Evolutionary conservation across 345 rosid species (phyloP).

Genomic region (Populus tremula): DNA sequence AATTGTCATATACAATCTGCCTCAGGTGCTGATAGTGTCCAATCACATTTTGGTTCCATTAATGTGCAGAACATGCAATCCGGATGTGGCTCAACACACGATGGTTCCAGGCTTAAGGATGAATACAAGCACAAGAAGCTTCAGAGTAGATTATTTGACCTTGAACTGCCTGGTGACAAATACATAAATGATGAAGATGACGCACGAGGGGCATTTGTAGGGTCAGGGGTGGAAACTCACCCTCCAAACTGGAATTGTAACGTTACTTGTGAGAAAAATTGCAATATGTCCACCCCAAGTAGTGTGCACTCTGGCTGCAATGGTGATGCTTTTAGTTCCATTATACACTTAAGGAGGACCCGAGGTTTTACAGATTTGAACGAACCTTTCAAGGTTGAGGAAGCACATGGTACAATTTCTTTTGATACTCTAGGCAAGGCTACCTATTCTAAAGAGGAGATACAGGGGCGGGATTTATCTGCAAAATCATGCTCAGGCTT

Average conservation of each 20-base stretch:
- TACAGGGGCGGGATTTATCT: slow-evolving; percentile 23
- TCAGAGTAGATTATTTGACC: slow-evolving; percentile 53
- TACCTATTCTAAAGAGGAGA: slow-evolving; percentile 21
- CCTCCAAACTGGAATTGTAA: slow-evolving; percentile 19
- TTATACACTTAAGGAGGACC: slow-evolving; percentile 25
- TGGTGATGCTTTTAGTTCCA: slow-evolving; percentile 29
- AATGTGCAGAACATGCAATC: slow-evolving; percentile 39
- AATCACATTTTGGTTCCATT: slow-evolving; percentile 31
- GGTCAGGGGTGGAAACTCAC: slow-evolving; percentile 17
- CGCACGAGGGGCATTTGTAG: slow-evolving; percentile 24
- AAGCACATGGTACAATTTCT: slow-evolving; percentile 33
- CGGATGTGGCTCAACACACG: slow-evolving; percentile 28
- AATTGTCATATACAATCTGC: slow-evolving; percentile 17
- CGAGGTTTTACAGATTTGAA: slow-evolving; percentile 45
- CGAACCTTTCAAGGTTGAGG: slow-evolving; percentile 47
- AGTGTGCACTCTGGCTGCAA: slow-evolving; percentile 22
- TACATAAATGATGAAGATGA: slow-evolving; percentile 45
- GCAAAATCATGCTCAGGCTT: slow-evolving; percentile 20
- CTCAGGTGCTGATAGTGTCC: slow-evolving; percentile 41
- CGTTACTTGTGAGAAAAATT: slow-evolving; percentile 14
- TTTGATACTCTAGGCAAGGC: slow-evolving; percentile 14
- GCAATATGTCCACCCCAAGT: slow-evolving; percentile 7
- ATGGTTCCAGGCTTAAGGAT: slow-evolving; percentile 31
- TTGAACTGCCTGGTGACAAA: slow-evolving; percentile 56
- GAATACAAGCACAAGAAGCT: slow-evolving; percentile 35